Conservation (phyloP, 345 rosid species). For the Hevea brasiliensis region DNA sequence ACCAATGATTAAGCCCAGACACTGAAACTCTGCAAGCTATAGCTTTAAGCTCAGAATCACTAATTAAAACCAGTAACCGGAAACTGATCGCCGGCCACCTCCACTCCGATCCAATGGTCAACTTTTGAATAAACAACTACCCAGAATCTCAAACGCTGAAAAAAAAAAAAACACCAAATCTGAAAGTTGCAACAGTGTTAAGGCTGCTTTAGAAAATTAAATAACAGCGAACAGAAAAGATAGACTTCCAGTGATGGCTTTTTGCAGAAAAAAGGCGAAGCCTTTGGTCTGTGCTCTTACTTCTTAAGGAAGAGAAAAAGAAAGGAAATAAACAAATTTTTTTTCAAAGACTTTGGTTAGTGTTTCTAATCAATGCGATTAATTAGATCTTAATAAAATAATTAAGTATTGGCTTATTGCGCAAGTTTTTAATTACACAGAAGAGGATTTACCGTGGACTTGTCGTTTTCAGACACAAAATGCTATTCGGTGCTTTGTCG, state of each 20-base stretch:
- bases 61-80: background rate
- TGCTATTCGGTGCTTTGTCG: slow-evolving; percentile 36
- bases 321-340: background rate
- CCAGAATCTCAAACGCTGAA: slow-evolving; percentile 10
- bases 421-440: background rate
- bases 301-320: slow-evolving; percentile 14
- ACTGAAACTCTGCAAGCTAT: slow-evolving; percentile 9
- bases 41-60: background rate
- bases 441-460: slow-evolving; percentile 15
- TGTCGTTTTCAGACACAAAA: slow-evolving; percentile 13
- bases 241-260: slow-evolving; percentile 14
- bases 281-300: slow-evolving; percentile 21
- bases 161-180: slow-evolving; percentile 19
- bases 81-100: slow-evolving; percentile 20
- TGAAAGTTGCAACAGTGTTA: background rate
- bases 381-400: background rate
- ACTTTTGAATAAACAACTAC: slow-evolving; percentile 15
- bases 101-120: slow-evolving; percentile 30
- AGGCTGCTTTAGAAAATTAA: slow-evolving; percentile 3
- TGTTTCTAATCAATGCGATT: background rate
- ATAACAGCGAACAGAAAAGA: background rate
- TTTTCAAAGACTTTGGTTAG: slow-evolving; percentile 17
- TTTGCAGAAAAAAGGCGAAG: slow-evolving; percentile 5
- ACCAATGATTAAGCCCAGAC: slow-evolving; percentile 40
- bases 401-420: background rate